A percentile compares a stretch with the other conserved stretches of the same genome.
phyloP scores from a whole-genome alignment of 768 basidiomycete species.

The Lentinula sp. region DNA sequence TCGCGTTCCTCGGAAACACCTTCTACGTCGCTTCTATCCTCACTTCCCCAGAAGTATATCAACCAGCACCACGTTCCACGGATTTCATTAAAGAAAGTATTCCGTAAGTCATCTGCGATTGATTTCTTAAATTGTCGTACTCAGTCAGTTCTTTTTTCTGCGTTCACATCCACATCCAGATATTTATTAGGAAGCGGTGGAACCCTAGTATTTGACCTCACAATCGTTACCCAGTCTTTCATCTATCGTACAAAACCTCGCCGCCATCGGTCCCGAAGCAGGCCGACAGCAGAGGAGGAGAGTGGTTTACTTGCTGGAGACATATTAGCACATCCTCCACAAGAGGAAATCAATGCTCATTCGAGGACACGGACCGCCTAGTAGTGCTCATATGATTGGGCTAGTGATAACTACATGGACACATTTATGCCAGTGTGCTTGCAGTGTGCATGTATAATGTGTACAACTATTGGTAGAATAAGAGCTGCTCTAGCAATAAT shows the following conservation, averaged over 20 bases:
- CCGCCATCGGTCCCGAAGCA: conserved; percentile 20
- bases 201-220: conserved; percentile 88
- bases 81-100: conserved; percentile 76
- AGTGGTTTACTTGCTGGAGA: conserved; percentile 3
- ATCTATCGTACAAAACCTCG: conserved; percentile 58
- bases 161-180: conserved; percentile 27
- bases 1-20: conserved; percentile 89
- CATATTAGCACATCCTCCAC: not conserved
- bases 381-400: not conserved
- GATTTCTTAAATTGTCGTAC: not conserved
- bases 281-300: conserved; percentile 18
- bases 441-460: not conserved
- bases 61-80: conserved; percentile 53
- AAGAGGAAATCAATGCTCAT: not conserved
- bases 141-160: not conserved
- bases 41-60: conserved; percentile 58
- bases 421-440: not conserved
- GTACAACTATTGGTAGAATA: not conserved
- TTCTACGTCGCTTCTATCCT: conserved; percentile 92
- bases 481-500: not conserved
- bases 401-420: not conserved
- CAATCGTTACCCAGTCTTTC: conserved; percentile 81
- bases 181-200: conserved; percentile 91
- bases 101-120: conserved; percentile 55
- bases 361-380: not conserved